Conservation (phyloP, 2,329 filamentous ascomycete species). For the Huntiella abstrusa region DNA sequence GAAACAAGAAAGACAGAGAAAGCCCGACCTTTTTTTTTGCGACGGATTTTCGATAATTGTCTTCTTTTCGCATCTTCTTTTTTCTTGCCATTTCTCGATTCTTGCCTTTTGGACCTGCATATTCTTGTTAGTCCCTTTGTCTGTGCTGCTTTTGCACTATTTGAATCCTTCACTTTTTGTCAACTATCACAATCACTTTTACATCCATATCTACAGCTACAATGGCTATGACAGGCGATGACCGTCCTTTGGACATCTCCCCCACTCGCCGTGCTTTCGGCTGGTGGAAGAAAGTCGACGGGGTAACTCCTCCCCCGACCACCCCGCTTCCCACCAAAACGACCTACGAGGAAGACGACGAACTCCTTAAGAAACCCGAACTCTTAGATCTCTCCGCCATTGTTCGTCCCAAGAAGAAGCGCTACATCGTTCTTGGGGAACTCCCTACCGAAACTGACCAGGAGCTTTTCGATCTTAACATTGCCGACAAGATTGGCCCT, state of each 20-base stretch:
- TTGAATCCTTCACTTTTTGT: neutral
- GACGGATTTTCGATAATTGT: neutral
- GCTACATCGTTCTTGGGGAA: neutral
- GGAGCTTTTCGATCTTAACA: slow-evolving; percentile 35
- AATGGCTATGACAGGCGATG: slow-evolving; percentile 8
- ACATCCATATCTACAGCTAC: neutral
- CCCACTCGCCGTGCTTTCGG: slow-evolving; percentile 5
- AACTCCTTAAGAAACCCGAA: slow-evolving; percentile 24
- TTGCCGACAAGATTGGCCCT: slow-evolving; percentile 30
- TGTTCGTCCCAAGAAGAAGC: slow-evolving; percentile 6
- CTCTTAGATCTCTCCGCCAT: slow-evolving; percentile 25
- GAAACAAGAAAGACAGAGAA: neutral
- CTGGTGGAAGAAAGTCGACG: slow-evolving; percentile 7
- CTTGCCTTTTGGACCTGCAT: neutral
- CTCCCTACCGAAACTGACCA: slow-evolving; percentile 22
- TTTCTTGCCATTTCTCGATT: neutral
- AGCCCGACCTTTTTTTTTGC: neutral
- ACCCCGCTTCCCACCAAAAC: slow-evolving; percentile 17
- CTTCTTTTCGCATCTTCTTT: neutral
- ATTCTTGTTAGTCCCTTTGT: neutral
- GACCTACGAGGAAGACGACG: neutral
- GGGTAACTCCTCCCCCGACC: slow-evolving; percentile 2
- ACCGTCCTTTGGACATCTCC: slow-evolving; percentile 7
- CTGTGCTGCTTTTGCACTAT: neutral
- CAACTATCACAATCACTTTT: neutral